These are phyloP conservation scores for Trichoderma sp. DNA, from an alignment of 2,329 filamentous ascomycete genomes.

Conservation along the genomic window DNA sequence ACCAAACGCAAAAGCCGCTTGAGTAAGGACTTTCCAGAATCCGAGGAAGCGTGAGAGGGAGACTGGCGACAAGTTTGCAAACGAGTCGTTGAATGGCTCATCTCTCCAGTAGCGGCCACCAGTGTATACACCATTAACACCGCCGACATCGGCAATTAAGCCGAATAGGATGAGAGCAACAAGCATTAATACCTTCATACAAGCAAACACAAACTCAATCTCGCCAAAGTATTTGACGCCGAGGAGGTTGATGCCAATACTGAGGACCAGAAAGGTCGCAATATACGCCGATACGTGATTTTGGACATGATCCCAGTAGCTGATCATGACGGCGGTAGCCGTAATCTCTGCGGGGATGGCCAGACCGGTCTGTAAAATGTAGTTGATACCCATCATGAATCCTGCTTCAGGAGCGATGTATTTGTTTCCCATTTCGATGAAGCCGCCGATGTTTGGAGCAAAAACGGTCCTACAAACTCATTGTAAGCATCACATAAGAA, in stretches of 20 bases:
- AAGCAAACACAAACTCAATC: constrained; percentile 47
- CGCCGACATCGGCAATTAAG: constrained; percentile 38
- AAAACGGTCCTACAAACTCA: constrained; percentile 23
- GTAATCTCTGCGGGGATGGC: constrained; percentile 25
- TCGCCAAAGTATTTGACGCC: constrained; percentile 42
- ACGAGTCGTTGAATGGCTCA: constrained; percentile 35
- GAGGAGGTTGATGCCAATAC: constrained; percentile 23
- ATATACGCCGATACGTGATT: constrained; percentile 21
- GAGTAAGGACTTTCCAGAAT: constrained; percentile 38
- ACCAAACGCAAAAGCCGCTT: constrained; percentile 39
- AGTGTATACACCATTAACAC: constrained; percentile 33
- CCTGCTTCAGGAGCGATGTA: constrained; percentile 26
- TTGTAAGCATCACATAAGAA: not conserved
- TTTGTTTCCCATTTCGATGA: constrained; percentile 27
- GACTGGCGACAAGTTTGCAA: constrained; percentile 32
- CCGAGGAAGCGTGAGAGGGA: constrained; percentile 38
- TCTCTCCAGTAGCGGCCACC: constrained; percentile 43
- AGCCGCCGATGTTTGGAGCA: constrained; percentile 26
- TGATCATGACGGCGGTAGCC: constrained; percentile 24
- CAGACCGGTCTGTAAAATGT: constrained; percentile 24
- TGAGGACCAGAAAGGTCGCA: constrained; percentile 22
- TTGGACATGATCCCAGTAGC: constrained; percentile 23
- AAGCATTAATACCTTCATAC: constrained; percentile 43
- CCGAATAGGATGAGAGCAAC: constrained; percentile 38
- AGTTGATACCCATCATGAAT: constrained; percentile 26